A percentile compares a stretch with the other conserved stretches of the same genome.
Evolutionary conservation across 192 early-diverging fungal genomes (phyloP).

Genomic region (Backusella macrospora): DNA sequence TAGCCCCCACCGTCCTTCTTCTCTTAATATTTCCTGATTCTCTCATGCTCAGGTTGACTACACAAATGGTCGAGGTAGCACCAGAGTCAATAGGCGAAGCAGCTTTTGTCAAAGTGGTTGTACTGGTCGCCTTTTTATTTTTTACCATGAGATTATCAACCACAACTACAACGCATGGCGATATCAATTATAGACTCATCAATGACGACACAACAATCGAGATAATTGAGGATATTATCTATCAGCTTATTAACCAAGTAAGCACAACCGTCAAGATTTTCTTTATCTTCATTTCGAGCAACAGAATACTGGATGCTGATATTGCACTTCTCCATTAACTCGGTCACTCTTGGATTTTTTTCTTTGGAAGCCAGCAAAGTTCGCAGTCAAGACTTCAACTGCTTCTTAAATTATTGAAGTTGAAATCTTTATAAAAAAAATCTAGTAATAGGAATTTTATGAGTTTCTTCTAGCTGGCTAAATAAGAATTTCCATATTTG

Average conservation of each 20-base stretch:
- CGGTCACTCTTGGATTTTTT: too few relatives aligned
- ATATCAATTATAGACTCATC: neutral
- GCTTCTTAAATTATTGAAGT: conserved; percentile 1
- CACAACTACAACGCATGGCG: too few relatives aligned
- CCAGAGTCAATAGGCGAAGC: neutral
- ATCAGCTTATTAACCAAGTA: neutral
- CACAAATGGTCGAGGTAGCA: neutral
- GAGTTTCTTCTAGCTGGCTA: too few relatives aligned
- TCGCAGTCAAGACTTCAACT: too few relatives aligned
- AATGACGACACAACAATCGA: neutral
- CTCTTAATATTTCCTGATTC: neutral
- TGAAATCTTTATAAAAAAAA: neutral
- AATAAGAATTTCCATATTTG: too few relatives aligned
- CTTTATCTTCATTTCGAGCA: neutral
- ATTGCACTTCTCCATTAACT: conserved; percentile 7
- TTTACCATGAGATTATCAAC: too few relatives aligned
- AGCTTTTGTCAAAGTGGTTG: neutral
- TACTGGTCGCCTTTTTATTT: too few relatives aligned
- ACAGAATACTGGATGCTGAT: neutral
- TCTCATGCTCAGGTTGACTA: neutral
- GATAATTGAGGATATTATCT: neutral
- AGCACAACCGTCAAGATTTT: neutral
- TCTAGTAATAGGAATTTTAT: too few relatives aligned
- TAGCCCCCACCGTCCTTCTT: neutral
- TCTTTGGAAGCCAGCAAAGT: too few relatives aligned